Conservation (phyloP, 139 green algal genomes). For the Tetradesmus lagerheimii region DNA sequence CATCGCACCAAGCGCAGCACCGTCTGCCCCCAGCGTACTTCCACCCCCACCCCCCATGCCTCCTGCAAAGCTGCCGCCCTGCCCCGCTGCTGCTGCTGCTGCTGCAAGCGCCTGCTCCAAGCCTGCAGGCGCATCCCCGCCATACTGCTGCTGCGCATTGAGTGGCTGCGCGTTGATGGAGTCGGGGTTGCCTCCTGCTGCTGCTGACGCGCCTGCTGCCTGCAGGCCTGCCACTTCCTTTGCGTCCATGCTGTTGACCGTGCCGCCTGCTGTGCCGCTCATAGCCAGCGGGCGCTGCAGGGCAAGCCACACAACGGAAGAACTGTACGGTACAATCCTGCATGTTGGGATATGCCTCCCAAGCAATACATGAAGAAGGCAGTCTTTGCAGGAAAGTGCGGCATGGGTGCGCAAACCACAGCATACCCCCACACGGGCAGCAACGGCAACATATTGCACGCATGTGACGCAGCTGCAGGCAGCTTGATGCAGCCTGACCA, state of each 20-base stretch:
- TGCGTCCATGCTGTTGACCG: conserved; percentile 18
- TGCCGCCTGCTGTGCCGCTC: background rate
- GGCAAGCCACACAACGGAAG: background rate
- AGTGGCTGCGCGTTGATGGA: background rate
- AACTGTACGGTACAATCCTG: background rate
- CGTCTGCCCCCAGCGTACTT: background rate
- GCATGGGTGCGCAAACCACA: too few relatives aligned
- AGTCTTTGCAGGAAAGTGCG: too few relatives aligned
- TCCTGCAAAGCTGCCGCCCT: background rate
- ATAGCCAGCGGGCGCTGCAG: conserved; percentile 37
- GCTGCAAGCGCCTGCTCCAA: background rate
- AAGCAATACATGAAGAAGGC: too few relatives aligned
- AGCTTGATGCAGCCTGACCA: too few relatives aligned
- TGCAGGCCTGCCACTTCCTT: conserved; percentile 13
- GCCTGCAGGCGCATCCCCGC: background rate
- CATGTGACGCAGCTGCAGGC: too few relatives aligned
- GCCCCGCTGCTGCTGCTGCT: conserved; percentile 1
- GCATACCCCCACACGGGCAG: too few relatives aligned
- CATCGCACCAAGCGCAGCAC: background rate
- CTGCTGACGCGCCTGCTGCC: background rate
- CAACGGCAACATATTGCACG: too few relatives aligned
- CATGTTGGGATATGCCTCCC: too few relatives aligned
- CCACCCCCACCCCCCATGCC: background rate
- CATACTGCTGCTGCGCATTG: background rate
- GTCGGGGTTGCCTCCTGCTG: conserved; percentile 2